Percentiles rank a stretch among this genome's conserved stretches.
These are phyloP conservation scores for Amphibolis antarctica DNA, from an alignment of 106 monocot species.

Conservation along the genomic window DNA sequence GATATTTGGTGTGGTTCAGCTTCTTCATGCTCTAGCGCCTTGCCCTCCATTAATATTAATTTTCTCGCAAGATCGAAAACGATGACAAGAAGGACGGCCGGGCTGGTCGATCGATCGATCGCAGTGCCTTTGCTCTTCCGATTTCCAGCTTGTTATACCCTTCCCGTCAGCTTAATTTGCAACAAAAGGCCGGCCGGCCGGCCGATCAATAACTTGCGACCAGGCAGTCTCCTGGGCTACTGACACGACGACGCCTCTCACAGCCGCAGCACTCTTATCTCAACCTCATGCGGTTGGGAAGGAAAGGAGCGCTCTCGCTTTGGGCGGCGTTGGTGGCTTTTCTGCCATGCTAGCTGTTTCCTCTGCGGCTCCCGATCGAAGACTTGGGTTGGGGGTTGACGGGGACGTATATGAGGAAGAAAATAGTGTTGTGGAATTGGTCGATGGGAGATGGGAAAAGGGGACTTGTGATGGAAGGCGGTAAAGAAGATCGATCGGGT, in stretches of 20 bases:
- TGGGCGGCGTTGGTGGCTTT: neutral
- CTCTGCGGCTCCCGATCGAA: neutral
- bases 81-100: neutral
- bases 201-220: neutral
- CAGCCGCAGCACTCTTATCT: neutral
- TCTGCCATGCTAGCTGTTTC: neutral
- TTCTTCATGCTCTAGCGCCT: slow-evolving; percentile 17
- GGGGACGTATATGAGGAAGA: too few species aligned
- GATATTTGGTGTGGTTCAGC: slow-evolving; percentile 19
- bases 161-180: neutral
- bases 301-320: neutral
- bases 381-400: neutral
- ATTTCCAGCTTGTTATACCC: neutral
- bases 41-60: neutral
- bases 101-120: too few species aligned
- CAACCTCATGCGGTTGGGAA: neutral
- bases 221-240: neutral
- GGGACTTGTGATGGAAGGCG: neutral
- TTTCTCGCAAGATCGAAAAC: neutral
- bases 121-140: neutral
- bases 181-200: too few species aligned
- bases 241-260: neutral
- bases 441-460: neutral
- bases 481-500: neutral
- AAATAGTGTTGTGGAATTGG: neutral